These are phyloP conservation scores for Pythium insidiosum DNA, from an alignment of 352 stramenopile genomes.

Conservation along the genomic window DNA sequence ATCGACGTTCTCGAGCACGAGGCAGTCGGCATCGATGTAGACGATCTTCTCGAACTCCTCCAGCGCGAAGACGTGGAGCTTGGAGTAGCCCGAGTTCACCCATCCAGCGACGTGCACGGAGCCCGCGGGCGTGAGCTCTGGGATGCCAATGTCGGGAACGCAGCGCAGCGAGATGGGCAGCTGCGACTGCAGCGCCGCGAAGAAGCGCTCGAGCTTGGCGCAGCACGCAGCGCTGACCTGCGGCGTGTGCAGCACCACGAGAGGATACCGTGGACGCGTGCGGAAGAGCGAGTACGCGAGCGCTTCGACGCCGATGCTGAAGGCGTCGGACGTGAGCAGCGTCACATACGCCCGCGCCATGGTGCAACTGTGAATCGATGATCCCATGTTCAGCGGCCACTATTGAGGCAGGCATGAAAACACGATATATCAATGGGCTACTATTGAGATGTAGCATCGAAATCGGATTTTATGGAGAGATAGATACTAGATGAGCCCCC, in stretches of 20 bases:
- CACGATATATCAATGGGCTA: no score
- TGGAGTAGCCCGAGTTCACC: slow-evolving; percentile 36
- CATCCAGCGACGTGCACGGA: slow-evolving; percentile 24
- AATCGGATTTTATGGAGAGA: no score
- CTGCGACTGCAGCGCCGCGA: background rate
- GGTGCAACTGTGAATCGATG: background rate
- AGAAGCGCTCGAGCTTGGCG: slow-evolving; percentile 19
- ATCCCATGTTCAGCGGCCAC: no score
- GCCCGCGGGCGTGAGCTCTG: slow-evolving; percentile 7
- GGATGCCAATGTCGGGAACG: slow-evolving; percentile 22
- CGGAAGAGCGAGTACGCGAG: slow-evolving; percentile 24
- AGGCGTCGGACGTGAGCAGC: slow-evolving; percentile 30
- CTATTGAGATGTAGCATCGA: no score
- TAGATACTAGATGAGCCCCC: no score
- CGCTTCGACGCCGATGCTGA: slow-evolving; percentile 29
- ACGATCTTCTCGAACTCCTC: slow-evolving; percentile 72
- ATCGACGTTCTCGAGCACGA: slow-evolving; percentile 68
- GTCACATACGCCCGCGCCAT: slow-evolving; percentile 17
- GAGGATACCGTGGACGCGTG: slow-evolving; percentile 2
- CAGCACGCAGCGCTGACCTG: slow-evolving; percentile 14
- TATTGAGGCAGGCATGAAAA: no score
- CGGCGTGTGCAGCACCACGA: slow-evolving; percentile 28
- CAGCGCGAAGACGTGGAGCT: slow-evolving; percentile 46
- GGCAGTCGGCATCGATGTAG: slow-evolving; percentile 79
- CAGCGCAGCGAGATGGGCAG: slow-evolving; percentile 9